These are phyloP conservation scores for Mucor lusitanicus DNA, from an alignment of 371 early-diverging fungal species.

Conservation along the genomic window DNA sequence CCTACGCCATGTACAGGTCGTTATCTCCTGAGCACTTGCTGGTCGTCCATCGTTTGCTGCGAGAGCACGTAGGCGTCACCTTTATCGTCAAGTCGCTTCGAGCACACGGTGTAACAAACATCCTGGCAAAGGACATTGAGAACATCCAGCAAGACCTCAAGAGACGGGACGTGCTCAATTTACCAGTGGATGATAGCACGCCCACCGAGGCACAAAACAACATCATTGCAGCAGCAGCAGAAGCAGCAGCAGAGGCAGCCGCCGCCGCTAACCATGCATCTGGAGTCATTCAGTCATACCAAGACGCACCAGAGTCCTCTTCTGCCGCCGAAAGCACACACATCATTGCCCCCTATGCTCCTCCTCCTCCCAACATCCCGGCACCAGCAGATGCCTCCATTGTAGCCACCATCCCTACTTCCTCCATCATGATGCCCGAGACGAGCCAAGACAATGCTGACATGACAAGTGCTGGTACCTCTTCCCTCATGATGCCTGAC, in stretches of 20 bases:
- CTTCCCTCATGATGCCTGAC: too few relatives aligned
- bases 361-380: neutral
- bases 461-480: neutral
- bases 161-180: constrained; percentile 11
- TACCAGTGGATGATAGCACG: neutral
- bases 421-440: neutral
- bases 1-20: constrained; percentile 23
- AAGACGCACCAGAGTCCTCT: neutral
- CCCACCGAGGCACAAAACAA: neutral
- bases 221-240: neutral
- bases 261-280: neutral
- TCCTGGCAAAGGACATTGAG: constrained; percentile 25
- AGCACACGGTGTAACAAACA: constrained; percentile 18
- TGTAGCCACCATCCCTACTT: neutral
- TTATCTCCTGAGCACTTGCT: constrained; percentile 16
- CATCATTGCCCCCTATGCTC: neutral
- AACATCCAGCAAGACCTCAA: constrained; percentile 30
- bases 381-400: neutral
- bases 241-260: neutral
- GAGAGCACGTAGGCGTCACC: constrained; percentile 11
- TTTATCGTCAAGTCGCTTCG: constrained; percentile 12
- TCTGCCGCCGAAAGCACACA: neutral
- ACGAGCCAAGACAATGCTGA: neutral
- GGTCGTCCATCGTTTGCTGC: constrained; percentile 10
- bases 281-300: neutral